Conservation (phyloP, 1,284 basidiomycete species). For the Trichosporon faecale region DNA sequence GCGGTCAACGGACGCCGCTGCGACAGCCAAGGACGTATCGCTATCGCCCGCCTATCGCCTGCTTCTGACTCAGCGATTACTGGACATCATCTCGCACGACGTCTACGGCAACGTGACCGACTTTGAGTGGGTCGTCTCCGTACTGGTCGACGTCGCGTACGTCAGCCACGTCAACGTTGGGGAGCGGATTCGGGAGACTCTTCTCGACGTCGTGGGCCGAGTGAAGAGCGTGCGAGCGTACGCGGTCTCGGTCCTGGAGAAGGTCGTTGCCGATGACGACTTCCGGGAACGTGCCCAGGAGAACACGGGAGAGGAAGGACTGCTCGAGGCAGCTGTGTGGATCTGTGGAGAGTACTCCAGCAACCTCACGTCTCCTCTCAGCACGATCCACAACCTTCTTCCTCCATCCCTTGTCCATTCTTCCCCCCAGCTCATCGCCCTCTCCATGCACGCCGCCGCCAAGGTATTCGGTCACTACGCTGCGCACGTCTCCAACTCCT, state of each 20-base stretch:
- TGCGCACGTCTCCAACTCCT: slow-evolving; percentile 66
- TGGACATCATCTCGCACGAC: slow-evolving; percentile 75
- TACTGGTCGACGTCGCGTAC: slow-evolving; percentile 83
- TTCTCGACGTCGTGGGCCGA: slow-evolving; percentile 81
- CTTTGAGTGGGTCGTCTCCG: slow-evolving; percentile 96
- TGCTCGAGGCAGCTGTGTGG: slow-evolving; percentile 89
- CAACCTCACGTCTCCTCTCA: slow-evolving; percentile 39
- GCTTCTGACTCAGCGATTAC: slow-evolving; percentile 72
- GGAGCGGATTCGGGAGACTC: slow-evolving; percentile 68
- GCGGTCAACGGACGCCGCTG: slow-evolving; percentile 26
- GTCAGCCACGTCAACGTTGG: slow-evolving; percentile 76
- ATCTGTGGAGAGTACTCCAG: slow-evolving; percentile 86
- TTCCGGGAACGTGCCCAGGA: slow-evolving; percentile 59
- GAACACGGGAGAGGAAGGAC: slow-evolving; percentile 65
- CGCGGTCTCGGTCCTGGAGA: slow-evolving; percentile 76
- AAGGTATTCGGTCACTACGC: slow-evolving; percentile 88
- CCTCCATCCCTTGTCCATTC: slow-evolving; percentile 55
- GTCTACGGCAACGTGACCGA: slow-evolving; percentile 84
- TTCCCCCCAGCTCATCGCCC: slow-evolving; percentile 64
- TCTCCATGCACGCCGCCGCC: slow-evolving; percentile 75
- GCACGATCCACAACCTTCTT: slow-evolving; percentile 60
- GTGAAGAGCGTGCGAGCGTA: slow-evolving; percentile 73
- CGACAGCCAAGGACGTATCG: slow-evolving; percentile 40
- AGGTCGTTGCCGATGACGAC: slow-evolving; percentile 71
- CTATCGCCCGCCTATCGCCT: slow-evolving; percentile 75